Conservation (phyloP, 2,329 filamentous ascomycete species). For the Ophiostoma sp. region DNA sequence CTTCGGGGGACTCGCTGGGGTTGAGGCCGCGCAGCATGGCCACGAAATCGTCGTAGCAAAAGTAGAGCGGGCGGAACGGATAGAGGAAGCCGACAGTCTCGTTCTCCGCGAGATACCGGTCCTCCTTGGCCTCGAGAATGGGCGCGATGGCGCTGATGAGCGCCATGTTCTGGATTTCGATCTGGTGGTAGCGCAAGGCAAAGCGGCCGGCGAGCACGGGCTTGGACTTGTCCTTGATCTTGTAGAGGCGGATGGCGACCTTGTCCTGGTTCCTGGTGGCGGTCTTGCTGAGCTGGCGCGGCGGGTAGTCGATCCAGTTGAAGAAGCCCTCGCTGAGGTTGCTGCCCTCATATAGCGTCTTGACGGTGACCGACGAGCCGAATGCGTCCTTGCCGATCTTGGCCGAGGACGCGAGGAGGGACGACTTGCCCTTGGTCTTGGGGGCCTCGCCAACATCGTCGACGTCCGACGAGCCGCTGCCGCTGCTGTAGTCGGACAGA, state of each 20-base stretch:
- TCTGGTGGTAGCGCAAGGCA: constrained; percentile 37
- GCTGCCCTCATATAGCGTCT: constrained; percentile 39
- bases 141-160: constrained; percentile 41
- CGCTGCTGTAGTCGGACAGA: constrained; percentile 27
- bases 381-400: constrained; percentile 17
- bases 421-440: not conserved
- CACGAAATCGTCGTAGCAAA: constrained; percentile 41
- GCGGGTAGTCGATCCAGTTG: constrained; percentile 40
- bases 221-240: constrained; percentile 41
- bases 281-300: constrained; percentile 37
- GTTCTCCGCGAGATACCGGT: constrained; percentile 36
- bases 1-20: constrained; percentile 17
- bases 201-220: constrained; percentile 37
- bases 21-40: constrained; percentile 31
- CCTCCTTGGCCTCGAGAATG: constrained; percentile 39
- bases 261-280: constrained; percentile 35
- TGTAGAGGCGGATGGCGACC: constrained; percentile 43
- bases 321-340: constrained; percentile 28
- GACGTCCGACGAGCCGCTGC: not conserved
- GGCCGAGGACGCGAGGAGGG: not conserved
- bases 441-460: not conserved
- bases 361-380: constrained; percentile 30
- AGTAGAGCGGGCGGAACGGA: constrained; percentile 42
- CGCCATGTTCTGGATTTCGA: constrained; percentile 41
- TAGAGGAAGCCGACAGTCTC: constrained; percentile 36